Evolutionary conservation across 2,329 filamentous ascomycete genomes (phyloP).

Genomic region (Trichoderma semiorbis): DNA sequence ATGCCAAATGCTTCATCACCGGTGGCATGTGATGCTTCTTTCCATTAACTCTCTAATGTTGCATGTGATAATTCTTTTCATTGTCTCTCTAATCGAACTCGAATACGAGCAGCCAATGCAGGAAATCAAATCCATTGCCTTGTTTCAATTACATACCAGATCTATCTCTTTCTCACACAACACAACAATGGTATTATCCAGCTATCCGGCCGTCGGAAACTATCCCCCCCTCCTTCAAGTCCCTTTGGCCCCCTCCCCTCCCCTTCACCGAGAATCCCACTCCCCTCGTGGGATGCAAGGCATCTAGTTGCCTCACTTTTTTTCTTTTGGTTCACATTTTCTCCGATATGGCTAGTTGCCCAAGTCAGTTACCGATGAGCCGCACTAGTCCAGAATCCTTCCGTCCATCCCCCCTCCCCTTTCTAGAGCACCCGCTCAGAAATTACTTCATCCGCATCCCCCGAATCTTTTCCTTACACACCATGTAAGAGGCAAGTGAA

Average conservation of each 20-base stretch:
- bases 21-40: not conserved
- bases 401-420: not conserved
- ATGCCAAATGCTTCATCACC: not conserved
- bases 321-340: not conserved
- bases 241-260: not conserved
- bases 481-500: not conserved
- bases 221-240: not conserved
- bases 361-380: not conserved
- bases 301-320: not conserved
- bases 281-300: not conserved
- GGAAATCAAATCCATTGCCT: not conserved
- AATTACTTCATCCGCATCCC: not conserved
- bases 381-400: constrained; percentile 7
- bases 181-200: constrained; percentile 6
- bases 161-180: not conserved
- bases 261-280: constrained; percentile 2
- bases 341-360: not conserved
- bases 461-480: not conserved
- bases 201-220: not conserved
- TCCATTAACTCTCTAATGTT: not conserved
- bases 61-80: not conserved
- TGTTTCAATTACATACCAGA: not conserved
- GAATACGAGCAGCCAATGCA: not conserved
- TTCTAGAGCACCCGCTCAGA: not conserved
- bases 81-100: not conserved